These are phyloP conservation scores for Betula pendula DNA, from an alignment of 306 rosid species.

Conservation along the genomic window DNA sequence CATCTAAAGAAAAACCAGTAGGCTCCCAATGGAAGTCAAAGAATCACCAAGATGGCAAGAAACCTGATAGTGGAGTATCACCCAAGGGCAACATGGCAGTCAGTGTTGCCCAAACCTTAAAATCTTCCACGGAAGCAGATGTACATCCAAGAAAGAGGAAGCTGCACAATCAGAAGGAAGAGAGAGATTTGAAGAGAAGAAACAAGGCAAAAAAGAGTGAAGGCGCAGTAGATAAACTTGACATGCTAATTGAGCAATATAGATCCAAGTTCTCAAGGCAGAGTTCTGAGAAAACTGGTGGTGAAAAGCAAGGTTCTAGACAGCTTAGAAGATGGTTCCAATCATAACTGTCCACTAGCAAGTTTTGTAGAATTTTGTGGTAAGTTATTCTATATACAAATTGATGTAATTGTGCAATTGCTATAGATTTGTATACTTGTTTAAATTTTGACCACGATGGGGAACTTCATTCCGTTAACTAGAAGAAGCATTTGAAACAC, in stretches of 20 bases:
- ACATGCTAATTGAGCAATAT: slow-evolving; percentile 84
- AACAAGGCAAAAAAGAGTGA: slow-evolving; percentile 61
- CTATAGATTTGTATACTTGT: not conserved
- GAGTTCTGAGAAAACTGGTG: slow-evolving; percentile 41
- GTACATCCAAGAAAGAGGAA: slow-evolving; percentile 50
- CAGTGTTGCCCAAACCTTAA: slow-evolving; percentile 20
- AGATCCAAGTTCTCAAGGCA: slow-evolving; percentile 63
- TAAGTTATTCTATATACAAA: not conserved
- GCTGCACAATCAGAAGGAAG: slow-evolving; percentile 46
- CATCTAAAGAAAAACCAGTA: slow-evolving; percentile 25
- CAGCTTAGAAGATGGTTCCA: slow-evolving; percentile 85
- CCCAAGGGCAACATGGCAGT: slow-evolving; percentile 19
- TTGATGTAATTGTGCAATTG: not conserved
- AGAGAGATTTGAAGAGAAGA: slow-evolving; percentile 32
- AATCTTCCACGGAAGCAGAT: slow-evolving; percentile 29
- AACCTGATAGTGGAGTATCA: slow-evolving; percentile 26
- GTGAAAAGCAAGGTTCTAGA: slow-evolving; percentile 51
- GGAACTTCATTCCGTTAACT: not conserved
- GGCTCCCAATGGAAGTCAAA: slow-evolving; percentile 31
- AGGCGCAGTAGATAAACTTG: slow-evolving; percentile 77
- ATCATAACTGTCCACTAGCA: slow-evolving; percentile 30
- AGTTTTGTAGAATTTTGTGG: not conserved
- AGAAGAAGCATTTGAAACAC: not conserved
- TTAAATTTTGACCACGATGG: not conserved
- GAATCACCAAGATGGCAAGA: slow-evolving; percentile 35